Evolutionary conservation across 1,139 yeast species (phyloP).

Genomic region (Geotrichum restrictum): DNA sequence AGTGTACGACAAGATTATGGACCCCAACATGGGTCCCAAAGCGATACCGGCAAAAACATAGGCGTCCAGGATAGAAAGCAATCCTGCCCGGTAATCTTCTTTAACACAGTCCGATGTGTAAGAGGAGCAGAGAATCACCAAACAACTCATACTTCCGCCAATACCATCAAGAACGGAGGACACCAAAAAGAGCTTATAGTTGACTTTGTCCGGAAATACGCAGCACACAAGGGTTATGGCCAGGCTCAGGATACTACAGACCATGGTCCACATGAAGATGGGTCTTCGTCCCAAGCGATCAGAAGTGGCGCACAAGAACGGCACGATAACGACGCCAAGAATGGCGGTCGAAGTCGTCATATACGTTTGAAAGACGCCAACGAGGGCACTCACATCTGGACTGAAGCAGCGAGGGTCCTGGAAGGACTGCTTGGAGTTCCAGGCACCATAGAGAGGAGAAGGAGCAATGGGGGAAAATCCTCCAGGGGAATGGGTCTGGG

Average conservation of each 20-base stretch:
- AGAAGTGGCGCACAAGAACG: conserved; percentile 54
- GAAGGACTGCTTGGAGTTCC: background rate
- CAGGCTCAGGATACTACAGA: conserved; percentile 34
- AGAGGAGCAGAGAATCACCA: conserved; percentile 53
- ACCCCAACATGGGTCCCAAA: conserved; percentile 60
- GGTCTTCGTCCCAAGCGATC: conserved; percentile 63
- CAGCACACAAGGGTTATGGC: conserved; percentile 29
- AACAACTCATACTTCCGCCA: conserved; percentile 54
- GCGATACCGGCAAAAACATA: conserved; percentile 58
- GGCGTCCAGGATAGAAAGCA: conserved; percentile 57
- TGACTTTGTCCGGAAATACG: conserved; percentile 33
- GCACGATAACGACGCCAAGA: conserved; percentile 29
- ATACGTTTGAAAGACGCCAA: conserved; percentile 31
- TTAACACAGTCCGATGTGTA: conserved; percentile 65
- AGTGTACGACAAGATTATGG: conserved; percentile 37
- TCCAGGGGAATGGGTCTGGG: conserved; percentile 8
- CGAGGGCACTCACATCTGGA: conserved; percentile 29
- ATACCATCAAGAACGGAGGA: conserved; percentile 46
- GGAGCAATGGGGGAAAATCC: background rate
- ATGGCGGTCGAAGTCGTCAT: conserved; percentile 26
- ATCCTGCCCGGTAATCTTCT: conserved; percentile 50
- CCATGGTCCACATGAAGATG: conserved; percentile 38
- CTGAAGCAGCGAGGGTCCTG: conserved; percentile 30
- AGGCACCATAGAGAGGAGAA: background rate
- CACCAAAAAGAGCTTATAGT: conserved; percentile 40